phyloP scores from a whole-genome alignment of 1,139 yeast genomes.

The Yamadazyma diddensiae region DNA sequence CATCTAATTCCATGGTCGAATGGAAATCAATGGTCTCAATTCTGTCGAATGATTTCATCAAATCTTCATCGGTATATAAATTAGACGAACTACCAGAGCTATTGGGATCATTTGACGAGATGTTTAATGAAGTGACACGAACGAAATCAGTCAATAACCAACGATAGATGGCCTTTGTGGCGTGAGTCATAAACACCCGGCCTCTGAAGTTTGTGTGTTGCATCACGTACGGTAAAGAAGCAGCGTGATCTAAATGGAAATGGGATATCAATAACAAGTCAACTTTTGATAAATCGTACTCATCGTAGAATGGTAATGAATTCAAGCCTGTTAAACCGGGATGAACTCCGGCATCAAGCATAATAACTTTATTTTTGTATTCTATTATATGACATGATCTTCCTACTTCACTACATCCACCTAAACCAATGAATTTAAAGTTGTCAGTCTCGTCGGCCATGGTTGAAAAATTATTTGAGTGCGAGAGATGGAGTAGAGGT shows the following conservation, averaged over 20 bases:
- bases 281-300: slow-evolving; percentile 82
- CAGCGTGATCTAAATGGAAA: slow-evolving; percentile 97
- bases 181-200: slow-evolving; percentile 97
- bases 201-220: slow-evolving; percentile 94
- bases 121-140: slow-evolving; percentile 69
- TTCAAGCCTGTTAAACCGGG: slow-evolving; percentile 92
- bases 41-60: slow-evolving; percentile 79
- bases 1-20: slow-evolving; percentile 90
- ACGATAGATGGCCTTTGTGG: slow-evolving; percentile 94
- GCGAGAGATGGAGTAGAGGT: no score
- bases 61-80: slow-evolving; percentile 86
- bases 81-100: slow-evolving; percentile 29
- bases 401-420: slow-evolving; percentile 99
- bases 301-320: slow-evolving; percentile 92
- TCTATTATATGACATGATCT: slow-evolving; percentile 91
- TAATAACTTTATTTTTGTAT: slow-evolving; percentile 92
- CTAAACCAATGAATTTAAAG: slow-evolving; percentile 84
- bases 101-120: slow-evolving; percentile 18
- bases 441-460: slow-evolving; percentile 27
- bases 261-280: slow-evolving; percentile 88
- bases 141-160: slow-evolving; percentile 96
- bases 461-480: no score
- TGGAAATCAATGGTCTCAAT: slow-evolving; percentile 95
- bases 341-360: slow-evolving; percentile 98
- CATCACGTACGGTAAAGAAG: slow-evolving; percentile 96